These are phyloP conservation scores for Leccinum huronense DNA, from an alignment of 1,284 basidiomycete genomes.

Conservation along the genomic window DNA sequence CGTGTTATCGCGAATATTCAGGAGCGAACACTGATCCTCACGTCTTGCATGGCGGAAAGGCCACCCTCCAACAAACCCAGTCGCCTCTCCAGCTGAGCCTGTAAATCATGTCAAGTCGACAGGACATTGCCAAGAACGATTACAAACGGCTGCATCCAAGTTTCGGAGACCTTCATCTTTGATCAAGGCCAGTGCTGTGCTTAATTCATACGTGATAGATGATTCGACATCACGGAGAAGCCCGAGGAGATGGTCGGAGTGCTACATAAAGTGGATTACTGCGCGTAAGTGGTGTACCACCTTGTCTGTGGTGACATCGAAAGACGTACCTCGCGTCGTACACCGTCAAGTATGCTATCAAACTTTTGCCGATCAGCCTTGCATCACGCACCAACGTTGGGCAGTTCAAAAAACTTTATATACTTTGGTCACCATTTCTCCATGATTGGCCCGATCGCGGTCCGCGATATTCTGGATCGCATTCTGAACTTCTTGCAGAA, in stretches of 20 bases:
- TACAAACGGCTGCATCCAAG: slow-evolving; percentile 23
- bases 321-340: slow-evolving; percentile 27
- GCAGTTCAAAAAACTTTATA: slow-evolving; percentile 3
- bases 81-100: slow-evolving; percentile 31
- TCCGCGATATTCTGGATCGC: slow-evolving; percentile 23
- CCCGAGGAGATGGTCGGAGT: slow-evolving; percentile 31
- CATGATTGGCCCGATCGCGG: slow-evolving; percentile 22
- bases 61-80: slow-evolving; percentile 29
- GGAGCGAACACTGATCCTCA: slow-evolving; percentile 14
- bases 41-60: slow-evolving; percentile 33
- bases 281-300: slow-evolving; percentile 6
- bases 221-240: slow-evolving; percentile 30
- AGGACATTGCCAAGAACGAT: slow-evolving; percentile 6
- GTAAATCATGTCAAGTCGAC: slow-evolving; percentile 12
- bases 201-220: slow-evolving; percentile 29
- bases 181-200: slow-evolving; percentile 27
- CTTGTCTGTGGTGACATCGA: neutral
- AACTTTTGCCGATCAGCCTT: slow-evolving; percentile 27
- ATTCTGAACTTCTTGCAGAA: slow-evolving; percentile 26
- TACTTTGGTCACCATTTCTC: slow-evolving; percentile 29
- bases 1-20: slow-evolving; percentile 1
- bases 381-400: slow-evolving; percentile 1
- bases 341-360: slow-evolving; percentile 25
- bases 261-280: slow-evolving; percentile 17
- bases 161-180: slow-evolving; percentile 34